phyloP scores from a whole-genome alignment of 495 filamentous ascomycete species.

The Beverwykella pulmonaria region DNA sequence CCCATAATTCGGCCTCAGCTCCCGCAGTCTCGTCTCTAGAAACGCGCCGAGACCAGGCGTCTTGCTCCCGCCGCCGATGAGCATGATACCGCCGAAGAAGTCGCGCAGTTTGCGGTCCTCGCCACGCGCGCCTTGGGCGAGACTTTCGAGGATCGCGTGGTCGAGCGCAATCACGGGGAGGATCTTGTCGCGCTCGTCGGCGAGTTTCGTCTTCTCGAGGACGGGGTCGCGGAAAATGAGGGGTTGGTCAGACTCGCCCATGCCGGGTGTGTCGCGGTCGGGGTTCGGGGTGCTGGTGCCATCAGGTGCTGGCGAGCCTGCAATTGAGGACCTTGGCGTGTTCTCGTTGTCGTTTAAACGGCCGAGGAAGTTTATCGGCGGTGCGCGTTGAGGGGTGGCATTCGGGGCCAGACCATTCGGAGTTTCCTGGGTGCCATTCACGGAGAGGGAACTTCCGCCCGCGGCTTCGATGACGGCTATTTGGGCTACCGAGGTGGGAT shows the following conservation, averaged over 20 bases:
- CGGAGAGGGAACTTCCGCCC: constrained; percentile 53
- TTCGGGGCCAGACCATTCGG: constrained; percentile 53
- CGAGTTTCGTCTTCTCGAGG: constrained; percentile 46
- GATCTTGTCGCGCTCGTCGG: constrained; percentile 75
- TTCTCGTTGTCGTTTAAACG: constrained; percentile 60
- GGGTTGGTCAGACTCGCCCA: constrained; percentile 48
- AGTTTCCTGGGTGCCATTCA: constrained; percentile 58
- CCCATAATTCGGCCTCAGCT: constrained; percentile 65
- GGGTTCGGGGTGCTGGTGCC: constrained; percentile 47
- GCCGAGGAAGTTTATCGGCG: constrained; percentile 55
- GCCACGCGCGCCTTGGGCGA: constrained; percentile 79
- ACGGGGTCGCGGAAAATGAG: constrained; percentile 35
- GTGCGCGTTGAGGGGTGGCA: constrained; percentile 45
- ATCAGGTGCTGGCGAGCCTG: constrained; percentile 84
- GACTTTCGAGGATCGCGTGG: constrained; percentile 82
- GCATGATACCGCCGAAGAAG: constrained; percentile 92
- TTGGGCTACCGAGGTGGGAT: constrained; percentile 85
- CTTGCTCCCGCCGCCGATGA: constrained; percentile 87
- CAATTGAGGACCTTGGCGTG: constrained; percentile 81
- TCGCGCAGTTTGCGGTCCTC: constrained; percentile 93
- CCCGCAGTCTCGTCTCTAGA: constrained; percentile 78
- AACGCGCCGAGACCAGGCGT: constrained; percentile 72
- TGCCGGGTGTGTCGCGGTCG: constrained; percentile 61
- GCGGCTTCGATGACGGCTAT: constrained; percentile 59
- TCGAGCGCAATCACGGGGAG: constrained; percentile 83